Conservation (phyloP, 352 stramenopile species). For the Phytophthora hybrid region DNA sequence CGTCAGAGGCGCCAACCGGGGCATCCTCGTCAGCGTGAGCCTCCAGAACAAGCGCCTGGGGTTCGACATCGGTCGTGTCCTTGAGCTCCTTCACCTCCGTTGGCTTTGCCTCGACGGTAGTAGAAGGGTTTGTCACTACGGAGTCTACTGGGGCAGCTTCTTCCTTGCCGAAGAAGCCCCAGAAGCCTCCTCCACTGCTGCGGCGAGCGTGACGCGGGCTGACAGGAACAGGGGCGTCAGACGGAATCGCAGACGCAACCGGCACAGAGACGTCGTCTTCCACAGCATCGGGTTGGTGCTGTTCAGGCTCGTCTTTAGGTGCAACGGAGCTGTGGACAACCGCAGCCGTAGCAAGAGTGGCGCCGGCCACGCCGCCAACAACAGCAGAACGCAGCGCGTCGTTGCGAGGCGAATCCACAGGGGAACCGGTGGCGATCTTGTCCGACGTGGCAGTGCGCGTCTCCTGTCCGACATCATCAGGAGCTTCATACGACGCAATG, state of each 20-base stretch:
- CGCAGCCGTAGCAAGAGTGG: neutral
- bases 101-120: no score
- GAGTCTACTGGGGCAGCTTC: neutral
- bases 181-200: constrained; percentile 35
- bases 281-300: neutral
- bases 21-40: neutral
- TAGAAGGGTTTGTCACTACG: neutral
- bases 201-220: constrained; percentile 11
- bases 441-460: neutral
- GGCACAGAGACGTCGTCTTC: neutral
- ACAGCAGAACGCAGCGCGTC: neutral
- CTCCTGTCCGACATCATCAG: neutral
- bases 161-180: constrained; percentile 34
- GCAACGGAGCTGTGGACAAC: neutral
- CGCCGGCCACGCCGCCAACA: neutral
- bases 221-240: neutral
- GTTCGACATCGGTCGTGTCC: neutral
- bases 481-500: neutral
- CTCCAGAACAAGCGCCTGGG: neutral
- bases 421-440: neutral
- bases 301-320: neutral
- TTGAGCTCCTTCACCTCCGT: neutral
- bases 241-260: neutral
- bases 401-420: neutral
- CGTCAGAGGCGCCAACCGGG: neutral